phyloP scores from a whole-genome alignment of 768 basidiomycete genomes.

The Glaciozyma antarctica region DNA sequence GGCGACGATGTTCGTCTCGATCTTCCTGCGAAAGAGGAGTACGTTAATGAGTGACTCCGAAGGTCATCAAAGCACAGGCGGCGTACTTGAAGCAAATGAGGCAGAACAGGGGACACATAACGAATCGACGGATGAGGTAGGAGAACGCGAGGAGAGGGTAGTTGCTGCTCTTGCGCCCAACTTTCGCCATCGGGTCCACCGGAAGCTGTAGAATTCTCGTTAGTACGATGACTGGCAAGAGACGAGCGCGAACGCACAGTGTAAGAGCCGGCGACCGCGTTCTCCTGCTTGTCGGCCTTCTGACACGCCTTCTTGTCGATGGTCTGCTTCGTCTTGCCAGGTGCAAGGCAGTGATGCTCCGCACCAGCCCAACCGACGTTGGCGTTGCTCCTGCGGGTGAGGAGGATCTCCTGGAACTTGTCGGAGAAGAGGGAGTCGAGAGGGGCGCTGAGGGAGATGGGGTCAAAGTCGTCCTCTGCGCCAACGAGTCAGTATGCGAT shows the following conservation, averaged over 20 bases:
- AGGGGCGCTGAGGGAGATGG: constrained; percentile 56
- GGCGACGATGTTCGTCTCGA: constrained; percentile 48
- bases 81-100: constrained; percentile 55
- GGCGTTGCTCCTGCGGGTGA: constrained; percentile 47
- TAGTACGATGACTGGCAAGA: neutral
- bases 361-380: constrained; percentile 61
- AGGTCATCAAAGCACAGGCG: neutral
- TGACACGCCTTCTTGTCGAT: constrained; percentile 39
- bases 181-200: constrained; percentile 44
- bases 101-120: constrained; percentile 62
- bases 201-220: constrained; percentile 30
- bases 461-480: constrained; percentile 45
- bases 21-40: constrained; percentile 32
- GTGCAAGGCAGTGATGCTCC: constrained; percentile 47
- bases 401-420: constrained; percentile 50
- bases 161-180: constrained; percentile 42
- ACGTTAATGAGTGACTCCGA: neutral
- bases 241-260: constrained; percentile 8
- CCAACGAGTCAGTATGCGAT: constrained; percentile 23
- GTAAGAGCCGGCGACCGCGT: constrained; percentile 36
- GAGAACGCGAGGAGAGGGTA: constrained; percentile 55
- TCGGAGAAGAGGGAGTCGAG: constrained; percentile 56
- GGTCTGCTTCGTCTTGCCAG: constrained; percentile 40
- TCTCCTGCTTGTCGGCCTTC: constrained; percentile 43
- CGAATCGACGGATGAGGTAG: constrained; percentile 53